phyloP scores from a whole-genome alignment of 2,329 filamentous ascomycete species.

The Ascochyta pisi region DNA sequence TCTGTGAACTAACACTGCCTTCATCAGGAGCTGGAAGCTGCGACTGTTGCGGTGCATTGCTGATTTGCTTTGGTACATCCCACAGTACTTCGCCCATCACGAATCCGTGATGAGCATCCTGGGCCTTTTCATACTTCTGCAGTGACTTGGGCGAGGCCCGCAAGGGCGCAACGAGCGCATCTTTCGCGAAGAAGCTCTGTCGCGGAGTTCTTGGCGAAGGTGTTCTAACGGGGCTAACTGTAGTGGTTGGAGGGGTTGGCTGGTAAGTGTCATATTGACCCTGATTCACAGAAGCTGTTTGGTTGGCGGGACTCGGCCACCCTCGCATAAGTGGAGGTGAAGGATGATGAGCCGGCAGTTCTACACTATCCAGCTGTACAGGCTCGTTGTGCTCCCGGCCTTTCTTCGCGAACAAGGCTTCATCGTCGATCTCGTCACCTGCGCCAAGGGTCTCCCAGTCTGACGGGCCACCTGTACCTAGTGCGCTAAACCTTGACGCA shows the following conservation, averaged over 20 bases:
- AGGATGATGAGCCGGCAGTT: slow-evolving; percentile 37
- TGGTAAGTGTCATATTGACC: slow-evolving; percentile 35
- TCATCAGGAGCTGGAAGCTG: slow-evolving; percentile 25
- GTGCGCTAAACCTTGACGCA: slow-evolving; percentile 40
- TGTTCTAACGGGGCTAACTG: slow-evolving; percentile 21
- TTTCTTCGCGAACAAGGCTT: slow-evolving; percentile 43
- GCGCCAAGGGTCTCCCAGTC: slow-evolving; percentile 49
- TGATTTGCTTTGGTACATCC: slow-evolving; percentile 23
- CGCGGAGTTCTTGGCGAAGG: slow-evolving; percentile 24
- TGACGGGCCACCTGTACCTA: slow-evolving; percentile 45
- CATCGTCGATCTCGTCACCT: slow-evolving; percentile 45
- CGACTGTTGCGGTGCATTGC: slow-evolving; percentile 24
- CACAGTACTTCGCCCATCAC: slow-evolving; percentile 34
- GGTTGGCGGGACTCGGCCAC: slow-evolving; percentile 42
- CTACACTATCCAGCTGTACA: slow-evolving; percentile 35
- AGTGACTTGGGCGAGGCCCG: slow-evolving; percentile 27
- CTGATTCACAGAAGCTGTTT: slow-evolving; percentile 22
- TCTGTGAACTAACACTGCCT: slow-evolving; percentile 16
- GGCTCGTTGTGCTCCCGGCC: slow-evolving; percentile 22
- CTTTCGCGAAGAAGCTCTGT: slow-evolving; percentile 31
- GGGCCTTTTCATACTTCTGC: slow-evolving; percentile 19
- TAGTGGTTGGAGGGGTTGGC: slow-evolving; percentile 40
- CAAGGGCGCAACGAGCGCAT: slow-evolving; percentile 26
- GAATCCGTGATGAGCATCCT: slow-evolving; percentile 26
- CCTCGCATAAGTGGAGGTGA: slow-evolving; percentile 35